A percentile compares a stretch with the other conserved stretches of the same genome.
These are phyloP conservation scores for Termitomyces bulborhizus DNA, from an alignment of 768 basidiomycete species.

Conservation along the genomic window DNA sequence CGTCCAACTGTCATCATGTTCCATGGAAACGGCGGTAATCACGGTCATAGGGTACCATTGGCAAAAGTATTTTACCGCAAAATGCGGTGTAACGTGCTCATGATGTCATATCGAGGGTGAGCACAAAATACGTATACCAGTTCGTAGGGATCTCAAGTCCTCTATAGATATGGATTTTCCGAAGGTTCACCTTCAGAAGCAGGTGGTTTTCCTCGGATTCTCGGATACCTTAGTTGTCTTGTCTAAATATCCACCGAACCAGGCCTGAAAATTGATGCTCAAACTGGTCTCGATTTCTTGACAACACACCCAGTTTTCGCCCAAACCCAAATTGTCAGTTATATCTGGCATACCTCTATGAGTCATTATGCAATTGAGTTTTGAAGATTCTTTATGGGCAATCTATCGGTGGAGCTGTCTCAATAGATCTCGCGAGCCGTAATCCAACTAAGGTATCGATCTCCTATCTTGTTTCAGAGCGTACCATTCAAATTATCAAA, in stretches of 20 bases:
- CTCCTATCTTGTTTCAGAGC: background rate
- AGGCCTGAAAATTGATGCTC: conserved; percentile 83
- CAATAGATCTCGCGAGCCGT: conserved; percentile 78
- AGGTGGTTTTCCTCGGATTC: background rate
- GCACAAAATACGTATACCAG: conserved; percentile 16
- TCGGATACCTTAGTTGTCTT: background rate
- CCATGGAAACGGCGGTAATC: conserved; percentile 85
- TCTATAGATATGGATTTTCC: conserved; percentile 73
- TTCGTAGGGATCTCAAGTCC: background rate
- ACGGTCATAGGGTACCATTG: conserved; percentile 87
- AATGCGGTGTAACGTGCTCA: conserved; percentile 89
- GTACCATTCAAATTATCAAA: background rate
- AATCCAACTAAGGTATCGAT: conserved; percentile 58
- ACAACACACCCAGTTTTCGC: conserved; percentile 55
- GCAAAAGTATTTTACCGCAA: conserved; percentile 66
- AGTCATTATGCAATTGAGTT: background rate
- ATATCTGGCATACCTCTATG: background rate
- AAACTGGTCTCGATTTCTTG: conserved; percentile 75
- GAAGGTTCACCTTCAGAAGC: conserved; percentile 37
- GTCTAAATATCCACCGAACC: background rate
- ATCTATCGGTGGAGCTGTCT: conserved; percentile 89
- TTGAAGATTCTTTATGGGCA: conserved; percentile 74
- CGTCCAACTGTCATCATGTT: conserved; percentile 91
- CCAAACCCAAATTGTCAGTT: conserved; percentile 55
- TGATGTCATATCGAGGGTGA: conserved; percentile 91